These are phyloP conservation scores for Pelagophyceae sp. DNA, from an alignment of 352 stramenopile genomes.

Conservation along the genomic window DNA sequence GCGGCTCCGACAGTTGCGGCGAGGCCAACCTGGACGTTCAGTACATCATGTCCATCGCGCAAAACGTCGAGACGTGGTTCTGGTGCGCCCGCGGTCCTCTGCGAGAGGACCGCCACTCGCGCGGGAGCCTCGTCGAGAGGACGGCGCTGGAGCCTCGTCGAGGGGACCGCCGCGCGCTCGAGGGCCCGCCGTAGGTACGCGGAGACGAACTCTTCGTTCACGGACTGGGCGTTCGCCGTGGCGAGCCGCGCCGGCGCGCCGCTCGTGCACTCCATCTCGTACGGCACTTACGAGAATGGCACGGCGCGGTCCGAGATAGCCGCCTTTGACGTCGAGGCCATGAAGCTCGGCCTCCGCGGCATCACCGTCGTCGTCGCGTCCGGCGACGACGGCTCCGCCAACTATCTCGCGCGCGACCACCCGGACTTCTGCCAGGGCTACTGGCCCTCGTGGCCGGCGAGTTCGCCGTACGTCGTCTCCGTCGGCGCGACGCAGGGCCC, in stretches of 20 bases:
- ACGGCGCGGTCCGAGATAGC: constrained; percentile 27
- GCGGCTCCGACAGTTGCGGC: constrained; percentile 3
- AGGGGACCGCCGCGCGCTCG: no score
- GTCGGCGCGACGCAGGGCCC: constrained; percentile 57
- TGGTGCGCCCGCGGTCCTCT: constrained; percentile 55
- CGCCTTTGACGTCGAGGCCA: constrained; percentile 66
- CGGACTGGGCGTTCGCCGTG: constrained; percentile 34
- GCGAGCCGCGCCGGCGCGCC: constrained; percentile 47
- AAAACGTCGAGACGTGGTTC: constrained; percentile 69
- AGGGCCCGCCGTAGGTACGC: no score
- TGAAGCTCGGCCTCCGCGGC: constrained; percentile 72
- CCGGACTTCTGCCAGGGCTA: constrained; percentile 19
- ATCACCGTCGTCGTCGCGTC: constrained; percentile 70
- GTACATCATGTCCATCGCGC: constrained; percentile 67
- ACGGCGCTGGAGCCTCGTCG: no score
- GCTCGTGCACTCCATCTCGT: constrained; percentile 71
- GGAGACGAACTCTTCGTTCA: constrained; percentile 30
- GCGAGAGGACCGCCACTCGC: no score
- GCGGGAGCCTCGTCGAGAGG: no score
- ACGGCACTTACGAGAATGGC: constrained; percentile 72
- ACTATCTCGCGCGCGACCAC: constrained; percentile 41
- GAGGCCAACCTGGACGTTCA: constrained; percentile 76
- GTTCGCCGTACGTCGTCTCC: constrained; percentile 73
- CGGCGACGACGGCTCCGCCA: constrained; percentile 73
- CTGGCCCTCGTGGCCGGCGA: constrained; percentile 33